Evolutionary conservation across 2,329 filamentous ascomycete species (phyloP).

Genomic region (Microcyclosporella mali): DNA sequence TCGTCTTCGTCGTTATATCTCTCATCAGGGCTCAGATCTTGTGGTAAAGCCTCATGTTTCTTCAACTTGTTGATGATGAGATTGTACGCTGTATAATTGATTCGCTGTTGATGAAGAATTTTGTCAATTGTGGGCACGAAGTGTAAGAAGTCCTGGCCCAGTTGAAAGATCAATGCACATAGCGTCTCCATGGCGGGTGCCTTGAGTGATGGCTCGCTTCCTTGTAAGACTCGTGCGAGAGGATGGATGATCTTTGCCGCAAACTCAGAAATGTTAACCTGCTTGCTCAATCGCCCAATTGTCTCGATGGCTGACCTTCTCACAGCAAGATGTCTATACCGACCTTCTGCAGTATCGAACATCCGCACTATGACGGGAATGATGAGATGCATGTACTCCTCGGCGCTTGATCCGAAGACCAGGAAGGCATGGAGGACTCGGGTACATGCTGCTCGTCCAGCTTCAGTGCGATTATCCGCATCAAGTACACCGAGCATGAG

Average conservation of each 20-base stretch:
- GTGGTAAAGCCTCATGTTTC: conserved; percentile 89
- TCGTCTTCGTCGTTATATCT: conserved; percentile 64
- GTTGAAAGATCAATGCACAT: conserved; percentile 89
- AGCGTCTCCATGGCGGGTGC: conserved; percentile 85
- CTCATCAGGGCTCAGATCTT: conserved; percentile 83
- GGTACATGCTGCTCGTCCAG: conserved; percentile 25
- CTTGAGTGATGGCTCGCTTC: conserved; percentile 65
- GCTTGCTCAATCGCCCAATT: conserved; percentile 84
- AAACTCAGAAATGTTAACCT: conserved; percentile 96
- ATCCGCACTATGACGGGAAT: conserved; percentile 91
- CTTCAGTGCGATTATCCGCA: conserved; percentile 74
- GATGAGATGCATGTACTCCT: conserved; percentile 99
- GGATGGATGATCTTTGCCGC: conserved; percentile 95
- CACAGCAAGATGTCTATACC: conserved; percentile 52
- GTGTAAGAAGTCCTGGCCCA: conserved; percentile 90
- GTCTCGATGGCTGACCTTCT: conserved; percentile 89
- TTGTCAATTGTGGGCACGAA: conserved; percentile 94
- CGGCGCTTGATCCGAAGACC: conserved; percentile 88
- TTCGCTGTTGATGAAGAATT: conserved; percentile 66
- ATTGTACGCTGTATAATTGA: conserved; percentile 86
- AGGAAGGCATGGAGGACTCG: conserved; percentile 90
- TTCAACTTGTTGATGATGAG: conserved; percentile 87
- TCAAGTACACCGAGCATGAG: conserved; percentile 93
- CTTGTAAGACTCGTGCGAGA: conserved; percentile 71
- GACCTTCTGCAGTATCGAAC: conserved; percentile 63